These are phyloP conservation scores for Cladophialophora immunda DNA, from an alignment of 2,329 filamentous ascomycete genomes.

Conservation along the genomic window DNA sequence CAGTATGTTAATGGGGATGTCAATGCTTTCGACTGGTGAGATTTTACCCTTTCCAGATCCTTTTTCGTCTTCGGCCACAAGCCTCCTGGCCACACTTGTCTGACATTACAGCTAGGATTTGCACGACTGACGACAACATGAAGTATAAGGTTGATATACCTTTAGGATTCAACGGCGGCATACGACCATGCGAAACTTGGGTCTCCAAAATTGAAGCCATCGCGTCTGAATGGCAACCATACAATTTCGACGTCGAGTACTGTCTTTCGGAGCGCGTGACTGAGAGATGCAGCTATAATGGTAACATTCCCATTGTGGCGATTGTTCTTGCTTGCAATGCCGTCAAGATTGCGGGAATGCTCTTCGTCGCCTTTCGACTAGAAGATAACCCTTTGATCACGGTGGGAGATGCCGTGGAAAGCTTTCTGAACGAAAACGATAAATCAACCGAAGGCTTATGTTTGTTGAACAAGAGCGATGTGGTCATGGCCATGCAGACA, in stretches of 20 bases:
- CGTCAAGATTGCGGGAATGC: slow-evolving; percentile 36
- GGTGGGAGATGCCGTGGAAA: slow-evolving; percentile 44
- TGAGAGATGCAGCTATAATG: slow-evolving; percentile 36
- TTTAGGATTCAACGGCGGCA: neutral
- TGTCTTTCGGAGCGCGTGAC: slow-evolving; percentile 35
- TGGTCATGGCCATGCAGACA: neutral
- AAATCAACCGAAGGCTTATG: slow-evolving; percentile 41
- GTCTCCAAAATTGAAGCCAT: slow-evolving; percentile 22
- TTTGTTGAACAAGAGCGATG: slow-evolving; percentile 37
- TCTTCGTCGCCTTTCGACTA: slow-evolving; percentile 32
- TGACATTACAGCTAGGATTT: slow-evolving; percentile 27
- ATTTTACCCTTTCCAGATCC: neutral
- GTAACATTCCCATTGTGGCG: slow-evolving; percentile 37
- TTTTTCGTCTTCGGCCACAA: neutral
- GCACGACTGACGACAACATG: slow-evolving; percentile 22
- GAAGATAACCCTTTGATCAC: slow-evolving; percentile 42
- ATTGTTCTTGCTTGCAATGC: slow-evolving; percentile 37
- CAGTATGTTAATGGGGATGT: slow-evolving; percentile 3
- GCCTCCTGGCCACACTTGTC: neutral
- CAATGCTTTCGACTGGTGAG: slow-evolving; percentile 15
- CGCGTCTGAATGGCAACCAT: slow-evolving; percentile 32
- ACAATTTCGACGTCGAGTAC: slow-evolving; percentile 31
- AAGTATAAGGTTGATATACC: slow-evolving; percentile 9
- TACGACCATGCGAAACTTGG: slow-evolving; percentile 28
- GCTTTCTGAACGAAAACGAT: slow-evolving; percentile 44